Conservation (phyloP, 23 red algal species). For the Chondrus crispus region DNA sequence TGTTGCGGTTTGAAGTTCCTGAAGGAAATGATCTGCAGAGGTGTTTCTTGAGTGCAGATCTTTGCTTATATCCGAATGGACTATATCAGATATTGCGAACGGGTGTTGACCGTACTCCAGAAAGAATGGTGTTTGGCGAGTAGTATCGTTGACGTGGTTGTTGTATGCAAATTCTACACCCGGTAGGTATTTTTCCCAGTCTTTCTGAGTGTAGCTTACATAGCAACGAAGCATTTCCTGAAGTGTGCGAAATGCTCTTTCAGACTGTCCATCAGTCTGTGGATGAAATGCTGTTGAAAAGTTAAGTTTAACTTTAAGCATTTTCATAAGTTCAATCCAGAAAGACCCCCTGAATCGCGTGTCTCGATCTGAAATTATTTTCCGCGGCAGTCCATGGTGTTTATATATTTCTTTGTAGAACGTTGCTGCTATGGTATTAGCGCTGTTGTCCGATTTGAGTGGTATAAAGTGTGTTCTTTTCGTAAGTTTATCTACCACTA, state of each 20-base stretch:
- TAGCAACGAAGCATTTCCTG: constrained; percentile 29
- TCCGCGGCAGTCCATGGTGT: constrained; percentile 1
- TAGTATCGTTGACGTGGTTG: constrained; percentile 5
- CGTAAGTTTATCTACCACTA: constrained; percentile 12
- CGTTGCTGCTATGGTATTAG: not conserved
- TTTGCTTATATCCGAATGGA: not conserved
- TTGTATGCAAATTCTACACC: constrained; percentile 31
- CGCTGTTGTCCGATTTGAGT: not conserved
- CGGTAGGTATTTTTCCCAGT: constrained; percentile 20
- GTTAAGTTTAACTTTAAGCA: constrained; percentile 5
- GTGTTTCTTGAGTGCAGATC: not conserved
- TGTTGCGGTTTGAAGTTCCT: not conserved
- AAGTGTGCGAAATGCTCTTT: constrained; percentile 3
- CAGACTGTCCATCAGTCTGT: constrained; percentile 37
- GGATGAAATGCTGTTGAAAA: constrained; percentile 21
- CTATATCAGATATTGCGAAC: not conserved
- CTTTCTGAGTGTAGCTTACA: constrained; percentile 8
- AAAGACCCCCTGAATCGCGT: constrained; percentile 2
- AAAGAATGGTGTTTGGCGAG: constrained; percentile 21
- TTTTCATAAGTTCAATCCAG: not conserved
- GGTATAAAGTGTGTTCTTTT: constrained; percentile 2
- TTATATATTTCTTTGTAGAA: constrained; percentile 4
- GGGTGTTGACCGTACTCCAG: not conserved
- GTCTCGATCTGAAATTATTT: constrained; percentile 16
- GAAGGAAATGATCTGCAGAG: not conserved